These are phyloP conservation scores for Poa annua DNA, from an alignment of 176 grass and related monocot genomes.

Conservation along the genomic window DNA sequence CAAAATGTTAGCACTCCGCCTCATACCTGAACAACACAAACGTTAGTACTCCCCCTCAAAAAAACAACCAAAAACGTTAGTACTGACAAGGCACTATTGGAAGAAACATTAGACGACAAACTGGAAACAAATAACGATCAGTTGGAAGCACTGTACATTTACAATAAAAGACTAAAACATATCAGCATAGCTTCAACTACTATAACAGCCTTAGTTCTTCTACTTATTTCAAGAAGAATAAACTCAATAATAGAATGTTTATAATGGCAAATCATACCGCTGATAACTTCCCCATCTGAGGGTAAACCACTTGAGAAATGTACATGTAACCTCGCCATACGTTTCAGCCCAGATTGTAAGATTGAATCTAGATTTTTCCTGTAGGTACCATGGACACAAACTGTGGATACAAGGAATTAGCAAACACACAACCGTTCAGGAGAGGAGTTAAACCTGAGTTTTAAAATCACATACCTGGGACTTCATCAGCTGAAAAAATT, in stretches of 20 bases:
- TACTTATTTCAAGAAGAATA: slow-evolving; percentile 14
- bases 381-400: slow-evolving; percentile 91
- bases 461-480: slow-evolving; percentile 47
- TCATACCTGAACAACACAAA: slow-evolving; percentile 60
- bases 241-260: not conserved
- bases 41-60: not conserved
- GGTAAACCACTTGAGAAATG: slow-evolving; percentile 94
- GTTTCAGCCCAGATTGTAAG: slow-evolving; percentile 70
- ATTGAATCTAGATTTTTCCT: slow-evolving; percentile 81
- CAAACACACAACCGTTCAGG: not conserved
- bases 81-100: not conserved
- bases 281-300: slow-evolving; percentile 67
- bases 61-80: not conserved
- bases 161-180: not conserved
- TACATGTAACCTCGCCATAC: slow-evolving; percentile 79
- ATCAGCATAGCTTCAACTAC: not conserved
- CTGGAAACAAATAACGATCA: not conserved
- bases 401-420: slow-evolving; percentile 51
- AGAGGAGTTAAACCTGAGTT: slow-evolving; percentile 25
- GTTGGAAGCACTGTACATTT: not conserved
- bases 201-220: not conserved
- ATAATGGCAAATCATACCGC: slow-evolving; percentile 56
- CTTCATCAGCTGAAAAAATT: slow-evolving; percentile 82
- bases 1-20: slow-evolving; percentile 69
- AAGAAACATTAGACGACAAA: slow-evolving; percentile 14